These are phyloP conservation scores for Acacia pycnantha DNA, from an alignment of 331 rosid genomes.

Conservation along the genomic window DNA sequence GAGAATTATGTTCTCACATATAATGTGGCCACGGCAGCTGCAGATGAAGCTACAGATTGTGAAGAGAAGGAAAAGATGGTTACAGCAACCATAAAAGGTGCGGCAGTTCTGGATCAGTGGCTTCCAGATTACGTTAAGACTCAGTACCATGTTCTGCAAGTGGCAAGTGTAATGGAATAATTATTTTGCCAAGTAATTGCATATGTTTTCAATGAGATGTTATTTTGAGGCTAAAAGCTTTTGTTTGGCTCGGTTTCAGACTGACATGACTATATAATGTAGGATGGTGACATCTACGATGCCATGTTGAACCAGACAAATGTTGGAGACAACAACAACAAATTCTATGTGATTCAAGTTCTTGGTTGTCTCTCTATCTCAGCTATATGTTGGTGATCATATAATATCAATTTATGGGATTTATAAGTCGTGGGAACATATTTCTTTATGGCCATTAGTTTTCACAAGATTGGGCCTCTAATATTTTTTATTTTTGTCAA, in stretches of 20 bases:
- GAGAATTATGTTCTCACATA: neutral
- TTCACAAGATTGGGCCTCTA: neutral
- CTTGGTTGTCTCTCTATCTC: constrained; percentile 56
- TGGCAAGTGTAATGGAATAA: constrained; percentile 42
- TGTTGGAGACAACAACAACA: constrained; percentile 80
- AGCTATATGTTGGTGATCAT: neutral
- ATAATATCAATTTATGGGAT: neutral
- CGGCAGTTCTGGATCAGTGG: constrained; percentile 84
- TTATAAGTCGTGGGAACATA: constrained; percentile 11
- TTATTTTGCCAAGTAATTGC: neutral
- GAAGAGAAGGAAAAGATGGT: constrained; percentile 57
- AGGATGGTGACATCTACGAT: constrained; percentile 82
- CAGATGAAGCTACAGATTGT: constrained; percentile 36
- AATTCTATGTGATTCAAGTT: constrained; percentile 83
- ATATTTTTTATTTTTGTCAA: neutral
- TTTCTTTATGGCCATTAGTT: constrained; percentile 11
- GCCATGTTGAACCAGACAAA: constrained; percentile 94
- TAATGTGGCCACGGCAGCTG: constrained; percentile 28
- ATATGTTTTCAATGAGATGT: neutral
- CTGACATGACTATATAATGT: constrained; percentile 21
- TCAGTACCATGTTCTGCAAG: constrained; percentile 75
- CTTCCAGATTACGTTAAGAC: constrained; percentile 74
- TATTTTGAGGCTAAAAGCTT: constrained; percentile 5
- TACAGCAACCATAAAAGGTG: constrained; percentile 91
- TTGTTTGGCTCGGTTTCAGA: constrained; percentile 5